These are phyloP conservation scores for Chalciporus chontae DNA, from an alignment of 768 basidiomycete species.

Conservation along the genomic window DNA sequence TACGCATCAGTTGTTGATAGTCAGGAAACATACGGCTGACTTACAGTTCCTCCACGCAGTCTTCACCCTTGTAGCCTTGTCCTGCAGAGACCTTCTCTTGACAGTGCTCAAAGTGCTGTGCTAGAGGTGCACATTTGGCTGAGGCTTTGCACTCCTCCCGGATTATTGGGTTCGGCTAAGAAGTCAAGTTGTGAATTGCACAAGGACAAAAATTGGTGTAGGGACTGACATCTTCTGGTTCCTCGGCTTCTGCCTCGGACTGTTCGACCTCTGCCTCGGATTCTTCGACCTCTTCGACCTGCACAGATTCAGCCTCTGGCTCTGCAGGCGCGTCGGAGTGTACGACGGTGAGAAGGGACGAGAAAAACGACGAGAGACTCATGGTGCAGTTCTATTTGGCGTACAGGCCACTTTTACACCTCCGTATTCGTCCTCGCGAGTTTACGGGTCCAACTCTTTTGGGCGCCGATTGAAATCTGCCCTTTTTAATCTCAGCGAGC, in stretches of 20 bases:
- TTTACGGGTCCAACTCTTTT: slow-evolving; percentile 22
- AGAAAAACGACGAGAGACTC: slow-evolving; percentile 43
- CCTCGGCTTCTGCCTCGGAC: not conserved
- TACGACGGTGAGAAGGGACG: slow-evolving; percentile 39
- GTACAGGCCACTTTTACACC: slow-evolving; percentile 10
- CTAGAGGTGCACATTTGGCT: slow-evolving; percentile 59
- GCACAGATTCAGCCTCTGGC: slow-evolving; percentile 32
- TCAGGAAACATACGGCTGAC: slow-evolving; percentile 27
- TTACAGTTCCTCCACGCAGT: slow-evolving; percentile 89
- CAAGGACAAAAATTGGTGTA: not conserved
- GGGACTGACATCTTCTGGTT: slow-evolving; percentile 72
- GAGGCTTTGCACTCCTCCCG: slow-evolving; percentile 73
- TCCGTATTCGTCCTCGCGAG: slow-evolving; percentile 19
- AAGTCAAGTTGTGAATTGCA: not conserved
- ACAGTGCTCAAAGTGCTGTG: slow-evolving; percentile 88
- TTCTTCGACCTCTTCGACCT: slow-evolving; percentile 41
- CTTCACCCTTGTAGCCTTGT: slow-evolving; percentile 84
- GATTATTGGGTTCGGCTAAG: slow-evolving; percentile 63
- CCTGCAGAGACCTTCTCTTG: slow-evolving; percentile 82
- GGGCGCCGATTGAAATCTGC: slow-evolving; percentile 23
- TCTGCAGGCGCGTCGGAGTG: slow-evolving; percentile 40
- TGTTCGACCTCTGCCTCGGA: slow-evolving; percentile 35
- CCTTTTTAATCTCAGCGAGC: not conserved
- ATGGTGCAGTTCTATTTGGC: slow-evolving; percentile 22
- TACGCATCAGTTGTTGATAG: slow-evolving; percentile 1